Evolutionary conservation across 108 stramenopile species (phyloP).

Genomic region (Skeletonema potamos): DNA sequence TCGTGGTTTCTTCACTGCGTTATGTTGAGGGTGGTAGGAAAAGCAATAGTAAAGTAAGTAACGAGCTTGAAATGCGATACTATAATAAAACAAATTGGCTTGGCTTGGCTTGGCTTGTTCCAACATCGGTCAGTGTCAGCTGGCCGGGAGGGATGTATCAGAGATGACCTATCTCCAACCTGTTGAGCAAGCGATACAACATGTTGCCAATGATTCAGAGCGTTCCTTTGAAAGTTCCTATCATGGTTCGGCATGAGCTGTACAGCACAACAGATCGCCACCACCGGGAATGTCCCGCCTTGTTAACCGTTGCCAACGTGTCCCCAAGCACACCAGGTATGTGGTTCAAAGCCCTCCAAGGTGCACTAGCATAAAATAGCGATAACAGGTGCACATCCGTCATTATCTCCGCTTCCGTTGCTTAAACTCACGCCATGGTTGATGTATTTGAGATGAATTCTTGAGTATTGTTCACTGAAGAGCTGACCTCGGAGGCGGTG

Average conservation of each 20-base stretch:
- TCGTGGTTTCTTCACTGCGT: not conserved
- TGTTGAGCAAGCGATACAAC: not conserved
- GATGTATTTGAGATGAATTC: not conserved
- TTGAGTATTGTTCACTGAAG: not conserved
- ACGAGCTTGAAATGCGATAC: not conserved
- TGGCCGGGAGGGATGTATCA: not conserved
- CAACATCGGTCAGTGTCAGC: not conserved
- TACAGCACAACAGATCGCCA: not conserved
- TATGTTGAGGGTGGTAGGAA: not conserved
- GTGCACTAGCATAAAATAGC: not conserved
- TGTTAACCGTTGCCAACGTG: not conserved
- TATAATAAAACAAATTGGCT: not conserved
- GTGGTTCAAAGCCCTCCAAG: not conserved
- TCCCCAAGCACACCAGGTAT: not conserved
- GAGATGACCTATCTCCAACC: not conserved
- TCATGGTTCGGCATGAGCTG: not conserved
- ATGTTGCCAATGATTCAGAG: too few species aligned
- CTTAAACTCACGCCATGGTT: constrained; percentile 52
- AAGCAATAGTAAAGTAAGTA: not conserved
- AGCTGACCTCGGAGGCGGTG: not conserved
- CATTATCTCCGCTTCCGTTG: not conserved
- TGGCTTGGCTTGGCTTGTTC: not conserved
- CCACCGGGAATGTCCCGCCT: not conserved
- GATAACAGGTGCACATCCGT: not conserved
- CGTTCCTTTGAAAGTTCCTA: too few species aligned